A percentile compares a stretch with the other conserved stretches of the same genome.
Evolutionary conservation across 176 grass and related monocot species (phyloP).

Genomic region (Rhynchospora tenuis): DNA sequence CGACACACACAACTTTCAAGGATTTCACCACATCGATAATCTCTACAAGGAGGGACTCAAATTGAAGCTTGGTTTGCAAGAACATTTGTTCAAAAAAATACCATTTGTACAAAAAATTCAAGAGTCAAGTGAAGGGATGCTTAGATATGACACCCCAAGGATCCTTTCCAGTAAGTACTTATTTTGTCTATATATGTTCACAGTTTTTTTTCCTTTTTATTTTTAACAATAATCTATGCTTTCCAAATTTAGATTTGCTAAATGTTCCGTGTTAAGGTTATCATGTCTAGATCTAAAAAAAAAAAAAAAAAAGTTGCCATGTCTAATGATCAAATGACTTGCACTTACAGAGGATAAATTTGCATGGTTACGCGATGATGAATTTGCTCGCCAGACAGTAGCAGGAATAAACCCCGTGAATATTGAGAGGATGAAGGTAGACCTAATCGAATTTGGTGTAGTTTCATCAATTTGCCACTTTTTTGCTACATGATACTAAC

Average conservation of each 20-base stretch:
- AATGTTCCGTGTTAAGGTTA: background rate
- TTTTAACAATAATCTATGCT: background rate
- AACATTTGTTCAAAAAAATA: constrained; percentile 90
- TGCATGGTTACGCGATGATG: constrained; percentile 98
- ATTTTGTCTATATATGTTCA: background rate
- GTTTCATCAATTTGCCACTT: background rate
- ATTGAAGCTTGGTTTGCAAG: constrained; percentile 89
- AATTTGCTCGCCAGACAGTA: constrained; percentile 78
- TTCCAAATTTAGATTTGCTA: background rate
- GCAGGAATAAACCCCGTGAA: constrained; percentile 94
- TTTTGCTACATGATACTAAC: background rate
- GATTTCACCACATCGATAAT: constrained; percentile 96
- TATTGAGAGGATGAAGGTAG: constrained; percentile 75
- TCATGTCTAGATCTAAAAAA: too few relatives aligned
- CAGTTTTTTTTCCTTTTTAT: background rate
- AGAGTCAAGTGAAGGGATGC: constrained; percentile 92
- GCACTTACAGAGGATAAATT: constrained; percentile 80
- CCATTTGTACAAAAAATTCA: constrained; percentile 95
- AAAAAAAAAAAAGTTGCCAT: too few relatives aligned
- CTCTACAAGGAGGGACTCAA: constrained; percentile 97
- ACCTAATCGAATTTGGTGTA: background rate
- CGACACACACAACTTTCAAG: constrained; percentile 83
- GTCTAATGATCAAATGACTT: background rate
- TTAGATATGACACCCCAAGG: constrained; percentile 87
- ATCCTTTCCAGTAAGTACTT: constrained; percentile 87